A percentile compares a stretch with the other conserved stretches of the same genome.
phyloP scores from a whole-genome alignment of 2,329 filamentous ascomycete genomes.

The Didymella sp. region DNA sequence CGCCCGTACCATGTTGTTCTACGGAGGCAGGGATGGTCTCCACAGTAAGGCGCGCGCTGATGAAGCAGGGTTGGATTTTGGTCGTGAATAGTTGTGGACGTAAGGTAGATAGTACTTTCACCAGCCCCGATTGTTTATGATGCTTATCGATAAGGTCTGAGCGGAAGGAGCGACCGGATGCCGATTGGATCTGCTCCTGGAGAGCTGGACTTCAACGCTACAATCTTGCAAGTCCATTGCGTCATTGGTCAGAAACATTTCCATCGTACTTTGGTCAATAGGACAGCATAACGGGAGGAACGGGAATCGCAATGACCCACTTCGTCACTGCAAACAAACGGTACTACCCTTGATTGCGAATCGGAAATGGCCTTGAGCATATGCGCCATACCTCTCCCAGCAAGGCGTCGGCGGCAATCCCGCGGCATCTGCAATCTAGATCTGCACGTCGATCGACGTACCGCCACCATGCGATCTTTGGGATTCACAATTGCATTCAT shows the following conservation, averaged over 20 bases:
- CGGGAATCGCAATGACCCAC: too few species aligned
- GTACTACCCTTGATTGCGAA: neutral
- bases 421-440: neutral
- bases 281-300: too few species aligned
- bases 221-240: too few species aligned
- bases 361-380: neutral
- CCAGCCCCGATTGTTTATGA: neutral
- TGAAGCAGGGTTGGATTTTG: too few species aligned
- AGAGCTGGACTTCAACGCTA: too few species aligned
- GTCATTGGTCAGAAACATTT: too few species aligned
- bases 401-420: neutral
- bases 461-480: neutral
- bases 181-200: neutral
- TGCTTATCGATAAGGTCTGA: constrained; percentile 1
- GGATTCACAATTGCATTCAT: neutral
- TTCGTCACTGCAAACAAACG: too few species aligned
- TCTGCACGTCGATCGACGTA: neutral
- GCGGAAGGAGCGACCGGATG: neutral
- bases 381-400: neutral
- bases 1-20: constrained; percentile 4
- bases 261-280: too few species aligned
- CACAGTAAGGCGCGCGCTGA: too few species aligned
- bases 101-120: neutral
- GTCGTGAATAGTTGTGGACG: neutral
- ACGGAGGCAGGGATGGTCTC: neutral